Evolutionary conservation across 2,329 filamentous ascomycete genomes (phyloP), one percentile per base, ranked within the genome.

Genomic region (Trichoderma aggressivum): DNA sequence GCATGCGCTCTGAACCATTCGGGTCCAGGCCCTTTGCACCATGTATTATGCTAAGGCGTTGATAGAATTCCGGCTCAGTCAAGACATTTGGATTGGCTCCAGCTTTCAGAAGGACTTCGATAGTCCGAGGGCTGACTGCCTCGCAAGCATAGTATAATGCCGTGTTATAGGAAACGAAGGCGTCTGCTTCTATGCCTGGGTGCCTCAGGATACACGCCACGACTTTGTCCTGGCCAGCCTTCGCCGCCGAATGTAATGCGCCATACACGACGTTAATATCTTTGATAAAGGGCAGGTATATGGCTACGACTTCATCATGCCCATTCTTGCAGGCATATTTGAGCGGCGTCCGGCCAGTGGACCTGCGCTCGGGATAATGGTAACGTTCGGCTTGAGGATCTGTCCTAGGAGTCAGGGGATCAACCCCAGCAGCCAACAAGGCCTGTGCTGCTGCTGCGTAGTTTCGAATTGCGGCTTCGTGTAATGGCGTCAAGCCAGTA

Each of bases 341-440:
- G 12, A 82, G 71, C 4, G 81, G 74, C 1, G 77, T 79, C 77
- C 77, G 2, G 26, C 63, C 3, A 73, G 75, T 56, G n/a, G 55
- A 59, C 11, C 55, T 59, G 55, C 55, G 55, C 8, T 18, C 11
- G 28, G 55, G 14, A 59, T 59, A 59, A 32, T 14, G 16, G 14
- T 3, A 3, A 28, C 21, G 34, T 26, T 18, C 14, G 34, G 59
- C 32, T 2, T 36, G 32, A 16, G 59, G 36, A 39, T 62, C 24
- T 5, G 74, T 76, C 68, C 78, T 81, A 26, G 69, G n/a, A 0
- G 77, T 77, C 3, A 81, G 61, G 0, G 80, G 78, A 59, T 80
- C 70, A 1, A 80, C 79, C 18, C 82, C 82, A 32, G 81, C 79
- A 7, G 77, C 72, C 5, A 84, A 71, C 5, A 84, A 73, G 1